Percentiles rank a stretch among this genome's conserved stretches.
These are phyloP conservation scores for Geotrichum klebahnii DNA, from an alignment of 1,139 yeast species.

Conservation along the genomic window DNA sequence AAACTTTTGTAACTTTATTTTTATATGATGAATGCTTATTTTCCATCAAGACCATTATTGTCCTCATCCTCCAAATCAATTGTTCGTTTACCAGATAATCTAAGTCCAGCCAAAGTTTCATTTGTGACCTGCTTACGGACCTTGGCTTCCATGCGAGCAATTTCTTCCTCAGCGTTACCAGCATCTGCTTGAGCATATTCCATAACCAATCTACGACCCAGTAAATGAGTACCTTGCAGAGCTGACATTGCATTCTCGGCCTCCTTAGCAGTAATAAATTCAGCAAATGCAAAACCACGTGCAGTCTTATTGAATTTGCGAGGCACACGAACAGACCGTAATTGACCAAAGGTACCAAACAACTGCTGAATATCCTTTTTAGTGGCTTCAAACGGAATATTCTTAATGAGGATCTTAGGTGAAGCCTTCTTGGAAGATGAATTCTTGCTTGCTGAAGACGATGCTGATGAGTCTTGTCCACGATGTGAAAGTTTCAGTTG, in stretches of 20 bases:
- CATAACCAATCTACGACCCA: constrained; percentile 94
- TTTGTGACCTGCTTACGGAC: constrained; percentile 76
- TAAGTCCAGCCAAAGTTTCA: constrained; percentile 62
- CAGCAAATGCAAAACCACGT: constrained; percentile 97
- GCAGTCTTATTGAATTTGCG: constrained; percentile 92
- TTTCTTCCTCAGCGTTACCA: constrained; percentile 81
- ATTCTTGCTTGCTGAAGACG: constrained; percentile 24
- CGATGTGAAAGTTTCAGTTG: constrained; percentile 87
- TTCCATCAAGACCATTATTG: constrained; percentile 20
- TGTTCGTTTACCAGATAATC: constrained; percentile 71
- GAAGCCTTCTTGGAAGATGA: constrained; percentile 47
- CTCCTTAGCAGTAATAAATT: constrained; percentile 79
- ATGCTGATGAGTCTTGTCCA: constrained; percentile 39
- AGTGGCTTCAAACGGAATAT: constrained; percentile 93
- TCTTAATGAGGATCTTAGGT: constrained; percentile 83
- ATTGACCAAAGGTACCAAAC: constrained; percentile 89
- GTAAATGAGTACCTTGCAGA: constrained; percentile 90
- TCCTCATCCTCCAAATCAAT: constrained; percentile 55
- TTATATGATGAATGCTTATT: neutral
- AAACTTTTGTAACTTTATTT: neutral
- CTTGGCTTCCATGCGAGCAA: constrained; percentile 81
- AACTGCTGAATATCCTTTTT: constrained; percentile 86
- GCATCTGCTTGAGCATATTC: constrained; percentile 85
- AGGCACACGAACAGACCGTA: constrained; percentile 93
- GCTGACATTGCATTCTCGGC: constrained; percentile 96